Conservation (phyloP, 768 basidiomycete species). For the Cystofilobasidium bisporidii region DNA sequence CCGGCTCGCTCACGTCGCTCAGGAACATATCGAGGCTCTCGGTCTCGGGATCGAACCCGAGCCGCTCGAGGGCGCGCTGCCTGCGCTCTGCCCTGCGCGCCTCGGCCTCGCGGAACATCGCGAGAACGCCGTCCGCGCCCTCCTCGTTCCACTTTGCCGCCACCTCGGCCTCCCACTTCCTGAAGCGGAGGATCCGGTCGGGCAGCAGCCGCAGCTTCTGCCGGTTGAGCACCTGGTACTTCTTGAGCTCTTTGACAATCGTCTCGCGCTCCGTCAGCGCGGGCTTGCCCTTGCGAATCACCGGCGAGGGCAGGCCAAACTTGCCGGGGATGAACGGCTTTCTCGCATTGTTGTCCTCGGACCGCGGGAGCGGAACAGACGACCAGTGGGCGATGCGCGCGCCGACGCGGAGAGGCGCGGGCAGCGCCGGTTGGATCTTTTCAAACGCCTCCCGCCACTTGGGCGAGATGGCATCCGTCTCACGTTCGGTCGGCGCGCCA, state of each 20-base stretch:
- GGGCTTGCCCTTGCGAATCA: not conserved
- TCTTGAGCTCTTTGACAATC: not conserved
- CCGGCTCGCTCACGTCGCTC: not conserved
- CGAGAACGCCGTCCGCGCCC: not conserved
- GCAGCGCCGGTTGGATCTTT: not conserved
- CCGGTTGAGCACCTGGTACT: not conserved
- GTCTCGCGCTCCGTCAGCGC: not conserved
- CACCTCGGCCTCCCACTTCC: not conserved
- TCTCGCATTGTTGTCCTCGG: not conserved
- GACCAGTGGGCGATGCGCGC: not conserved
- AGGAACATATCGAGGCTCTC: no score
- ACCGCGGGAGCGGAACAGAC: not conserved
- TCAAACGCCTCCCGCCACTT: not conserved
- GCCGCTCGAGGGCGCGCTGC: not conserved
- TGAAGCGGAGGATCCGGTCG: not conserved
- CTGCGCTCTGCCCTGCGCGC: not conserved
- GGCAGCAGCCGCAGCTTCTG: not conserved
- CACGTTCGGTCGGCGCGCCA: not conserved
- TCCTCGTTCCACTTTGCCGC: not conserved
- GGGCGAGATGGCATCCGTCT: not conserved
- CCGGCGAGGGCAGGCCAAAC: constrained; percentile 1
- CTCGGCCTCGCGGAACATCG: not conserved
- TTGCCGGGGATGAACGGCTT: not conserved
- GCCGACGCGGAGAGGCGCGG: not conserved
- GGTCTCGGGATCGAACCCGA: no score